phyloP scores from a whole-genome alignment of 768 basidiomycete genomes.

The Calocybe gangraenosa region DNA sequence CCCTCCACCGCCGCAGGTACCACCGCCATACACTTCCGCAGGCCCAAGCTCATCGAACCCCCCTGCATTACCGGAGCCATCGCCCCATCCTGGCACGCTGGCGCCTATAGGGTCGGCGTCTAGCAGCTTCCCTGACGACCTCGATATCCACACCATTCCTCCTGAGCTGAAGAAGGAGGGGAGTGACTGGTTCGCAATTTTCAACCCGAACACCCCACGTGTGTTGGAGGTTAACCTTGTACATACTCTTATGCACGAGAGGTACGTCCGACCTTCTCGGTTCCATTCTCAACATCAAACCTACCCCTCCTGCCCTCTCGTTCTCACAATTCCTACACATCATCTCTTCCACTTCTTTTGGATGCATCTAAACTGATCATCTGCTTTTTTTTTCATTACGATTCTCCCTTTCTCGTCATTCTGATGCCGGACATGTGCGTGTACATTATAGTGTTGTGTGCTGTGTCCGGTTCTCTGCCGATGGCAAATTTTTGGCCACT shows the following conservation, averaged over 20 bases:
- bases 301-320: neutral
- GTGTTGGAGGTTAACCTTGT: constrained; percentile 75
- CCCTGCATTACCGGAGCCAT: constrained; percentile 8
- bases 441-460: constrained; percentile 49
- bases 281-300: neutral
- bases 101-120: constrained; percentile 17
- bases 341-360: constrained; percentile 1
- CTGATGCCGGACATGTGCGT: neutral
- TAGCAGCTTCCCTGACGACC: constrained; percentile 43
- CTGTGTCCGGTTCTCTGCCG: constrained; percentile 91
- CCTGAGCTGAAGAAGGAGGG: constrained; percentile 70
- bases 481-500: constrained; percentile 90
- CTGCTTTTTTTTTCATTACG: neutral
- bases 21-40: constrained; percentile 11
- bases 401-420: constrained; percentile 1
- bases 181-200: constrained; percentile 84
- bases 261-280: constrained; percentile 38
- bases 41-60: constrained; percentile 11
- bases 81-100: constrained; percentile 12
- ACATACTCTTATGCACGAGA: constrained; percentile 89
- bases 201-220: constrained; percentile 77
- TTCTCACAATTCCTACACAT: neutral
- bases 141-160: constrained; percentile 33
- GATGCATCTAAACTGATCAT: neutral
- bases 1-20: constrained; percentile 9